Evolutionary conservation across 805 yeast genomes (phyloP).

Genomic region (Wickerhamiella slavikovae): DNA sequence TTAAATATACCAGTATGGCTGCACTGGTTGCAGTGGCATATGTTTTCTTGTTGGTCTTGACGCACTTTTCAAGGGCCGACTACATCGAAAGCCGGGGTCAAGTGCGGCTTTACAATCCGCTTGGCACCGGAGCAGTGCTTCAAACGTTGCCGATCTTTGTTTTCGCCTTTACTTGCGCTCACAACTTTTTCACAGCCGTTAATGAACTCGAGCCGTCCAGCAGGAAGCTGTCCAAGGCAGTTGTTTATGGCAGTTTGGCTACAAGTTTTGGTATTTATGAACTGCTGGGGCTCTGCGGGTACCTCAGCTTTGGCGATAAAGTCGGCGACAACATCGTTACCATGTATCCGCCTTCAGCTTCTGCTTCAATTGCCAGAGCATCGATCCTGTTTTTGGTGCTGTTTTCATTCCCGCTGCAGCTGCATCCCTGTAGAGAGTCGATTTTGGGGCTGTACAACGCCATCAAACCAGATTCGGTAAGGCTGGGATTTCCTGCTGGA

Average conservation of each 20-base stretch:
- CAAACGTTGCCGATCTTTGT: slow-evolving; percentile 78
- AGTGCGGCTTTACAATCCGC: slow-evolving; percentile 28
- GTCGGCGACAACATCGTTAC: slow-evolving; percentile 65
- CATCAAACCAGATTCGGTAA: slow-evolving; percentile 20
- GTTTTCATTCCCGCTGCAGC: slow-evolving; percentile 73
- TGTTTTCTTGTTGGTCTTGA: slow-evolving; percentile 47
- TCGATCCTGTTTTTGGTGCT: slow-evolving; percentile 66
- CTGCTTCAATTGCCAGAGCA: slow-evolving; percentile 61
- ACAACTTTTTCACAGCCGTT: slow-evolving; percentile 75
- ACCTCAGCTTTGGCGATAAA: slow-evolving; percentile 65
- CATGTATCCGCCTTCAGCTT: slow-evolving; percentile 41
- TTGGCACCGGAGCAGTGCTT: slow-evolving; percentile 24
- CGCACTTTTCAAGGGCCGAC: slow-evolving; percentile 45
- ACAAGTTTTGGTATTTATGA: slow-evolving; percentile 43
- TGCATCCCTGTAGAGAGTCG: slow-evolving; percentile 78
- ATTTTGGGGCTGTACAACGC: slow-evolving; percentile 63
- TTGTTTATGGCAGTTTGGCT: slow-evolving; percentile 34
- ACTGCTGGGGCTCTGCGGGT: slow-evolving; percentile 62
- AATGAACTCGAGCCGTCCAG: slow-evolving; percentile 53
- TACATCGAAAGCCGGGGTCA: slow-evolving; percentile 30
- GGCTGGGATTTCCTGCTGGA: background rate
- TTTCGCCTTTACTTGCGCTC: slow-evolving; percentile 91
- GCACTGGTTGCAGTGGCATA: slow-evolving; percentile 70
- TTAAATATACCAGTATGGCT: slow-evolving; percentile 66
- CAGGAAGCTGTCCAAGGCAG: slow-evolving; percentile 23